Evolutionary conservation across 2,329 filamentous ascomycete species (phyloP).

Genomic region (Tolypocladium album): DNA sequence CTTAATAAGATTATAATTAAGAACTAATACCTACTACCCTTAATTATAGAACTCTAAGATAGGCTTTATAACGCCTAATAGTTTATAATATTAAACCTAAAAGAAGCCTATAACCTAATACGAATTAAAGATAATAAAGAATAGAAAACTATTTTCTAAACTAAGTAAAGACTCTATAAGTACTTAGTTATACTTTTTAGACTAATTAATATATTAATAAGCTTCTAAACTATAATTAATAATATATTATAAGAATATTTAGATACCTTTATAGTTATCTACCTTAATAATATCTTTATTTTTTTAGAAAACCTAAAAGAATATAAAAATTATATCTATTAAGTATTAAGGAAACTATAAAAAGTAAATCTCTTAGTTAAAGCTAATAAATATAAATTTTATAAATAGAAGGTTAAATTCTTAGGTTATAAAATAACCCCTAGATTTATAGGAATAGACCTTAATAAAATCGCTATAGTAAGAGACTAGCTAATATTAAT

Average conservation of each 20-base stretch:
- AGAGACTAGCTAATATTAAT: neutral
- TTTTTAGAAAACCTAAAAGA: neutral
- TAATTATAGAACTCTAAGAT: neutral
- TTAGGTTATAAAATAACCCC: neutral
- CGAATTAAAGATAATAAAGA: neutral
- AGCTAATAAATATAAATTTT: neutral
- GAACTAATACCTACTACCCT: neutral
- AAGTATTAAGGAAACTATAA: neutral
- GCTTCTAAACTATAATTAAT: neutral
- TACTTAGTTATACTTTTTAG: neutral
- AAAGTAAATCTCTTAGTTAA: neutral
- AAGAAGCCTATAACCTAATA: neutral
- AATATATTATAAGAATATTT: neutral
- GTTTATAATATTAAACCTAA: neutral
- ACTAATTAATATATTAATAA: neutral
- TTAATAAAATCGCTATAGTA: neutral
- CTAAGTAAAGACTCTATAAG: neutral
- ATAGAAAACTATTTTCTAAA: neutral
- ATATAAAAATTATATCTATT: neutral
- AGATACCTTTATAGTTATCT: neutral
- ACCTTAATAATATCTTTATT: neutral
- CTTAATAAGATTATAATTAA: neutral
- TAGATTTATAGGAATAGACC: neutral
- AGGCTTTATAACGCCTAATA: neutral
- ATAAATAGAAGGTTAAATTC: neutral